These are phyloP conservation scores for Debaryomycetaceae sp. DNA, from an alignment of 1,139 yeast genomes.

Conservation along the genomic window DNA sequence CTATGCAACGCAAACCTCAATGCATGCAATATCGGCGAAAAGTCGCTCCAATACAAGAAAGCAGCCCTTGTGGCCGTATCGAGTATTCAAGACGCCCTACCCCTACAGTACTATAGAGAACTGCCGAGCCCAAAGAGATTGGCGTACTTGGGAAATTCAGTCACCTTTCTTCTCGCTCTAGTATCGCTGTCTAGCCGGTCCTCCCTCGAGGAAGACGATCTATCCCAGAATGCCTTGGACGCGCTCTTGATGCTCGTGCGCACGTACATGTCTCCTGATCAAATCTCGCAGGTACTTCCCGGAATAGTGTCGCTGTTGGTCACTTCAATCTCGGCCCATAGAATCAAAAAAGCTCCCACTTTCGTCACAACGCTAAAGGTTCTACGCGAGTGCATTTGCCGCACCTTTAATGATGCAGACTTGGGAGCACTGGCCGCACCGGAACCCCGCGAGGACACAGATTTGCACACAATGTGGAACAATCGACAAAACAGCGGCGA, in stretches of 20 bases:
- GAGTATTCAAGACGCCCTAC: conserved; percentile 10
- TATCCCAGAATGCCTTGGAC: conserved; percentile 6
- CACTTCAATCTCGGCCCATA: too few relatives aligned
- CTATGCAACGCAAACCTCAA: conserved; percentile 9
- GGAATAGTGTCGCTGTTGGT: conserved; percentile 27
- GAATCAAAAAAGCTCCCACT: too few relatives aligned
- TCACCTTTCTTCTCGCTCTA: conserved; percentile 13
- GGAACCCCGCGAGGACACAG: neutral
- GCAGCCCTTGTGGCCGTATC: conserved; percentile 11
- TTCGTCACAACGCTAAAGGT: conserved; percentile 5
- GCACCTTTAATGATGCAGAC: neutral
- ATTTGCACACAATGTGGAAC: neutral
- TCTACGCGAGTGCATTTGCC: neutral
- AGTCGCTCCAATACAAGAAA: conserved; percentile 10
- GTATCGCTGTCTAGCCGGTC: conserved; percentile 3
- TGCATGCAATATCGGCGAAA: conserved; percentile 2
- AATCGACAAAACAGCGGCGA: too few relatives aligned
- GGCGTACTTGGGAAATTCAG: conserved; percentile 17
- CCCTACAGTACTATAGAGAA: conserved; percentile 12
- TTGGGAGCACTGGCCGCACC: neutral
- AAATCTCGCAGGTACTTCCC: conserved; percentile 29
- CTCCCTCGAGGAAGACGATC: conserved; percentile 9
- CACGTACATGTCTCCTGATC: conserved; percentile 15
- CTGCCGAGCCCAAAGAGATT: conserved; percentile 9
- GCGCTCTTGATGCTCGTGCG: conserved; percentile 8